Evolutionary conservation across 345 rosid genomes (phyloP).

Genomic region (Turnera subulata): DNA sequence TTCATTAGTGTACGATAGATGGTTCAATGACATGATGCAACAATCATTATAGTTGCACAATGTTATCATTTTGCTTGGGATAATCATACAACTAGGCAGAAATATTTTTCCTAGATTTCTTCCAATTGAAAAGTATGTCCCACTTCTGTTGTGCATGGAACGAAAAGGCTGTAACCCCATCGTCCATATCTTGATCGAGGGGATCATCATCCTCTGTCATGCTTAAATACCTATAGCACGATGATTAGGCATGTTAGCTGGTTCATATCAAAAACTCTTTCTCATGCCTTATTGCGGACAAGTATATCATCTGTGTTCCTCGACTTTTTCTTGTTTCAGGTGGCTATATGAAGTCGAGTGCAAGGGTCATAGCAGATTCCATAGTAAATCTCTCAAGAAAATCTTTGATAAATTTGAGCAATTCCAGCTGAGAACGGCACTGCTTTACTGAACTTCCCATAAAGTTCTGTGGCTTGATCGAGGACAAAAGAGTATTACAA

Average conservation of each 20-base stretch:
- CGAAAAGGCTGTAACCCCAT: too few relatives aligned
- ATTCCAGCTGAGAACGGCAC: slow-evolving; percentile 1
- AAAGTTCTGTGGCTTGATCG: too few relatives aligned
- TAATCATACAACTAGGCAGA: neutral
- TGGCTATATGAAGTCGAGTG: slow-evolving; percentile 94
- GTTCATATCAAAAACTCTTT: too few relatives aligned
- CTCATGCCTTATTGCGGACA: too few relatives aligned
- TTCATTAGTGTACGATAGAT: neutral
- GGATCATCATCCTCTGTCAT: too few relatives aligned
- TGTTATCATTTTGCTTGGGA: neutral
- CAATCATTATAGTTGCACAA: neutral
- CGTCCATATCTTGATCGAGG: too few relatives aligned
- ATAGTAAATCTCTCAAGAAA: slow-evolving; percentile 62
- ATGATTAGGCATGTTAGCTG: neutral
- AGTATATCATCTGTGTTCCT: too few relatives aligned
- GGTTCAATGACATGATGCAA: neutral
- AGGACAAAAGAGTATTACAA: too few relatives aligned
- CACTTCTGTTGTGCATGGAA: neutral
- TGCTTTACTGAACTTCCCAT: neutral
- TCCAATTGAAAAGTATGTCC: neutral
- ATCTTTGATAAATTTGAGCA: slow-evolving; percentile 41
- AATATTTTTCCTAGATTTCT: neutral
- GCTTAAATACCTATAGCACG: neutral
- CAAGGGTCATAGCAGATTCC: slow-evolving; percentile 82
- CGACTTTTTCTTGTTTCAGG: slow-evolving; percentile 43